Evolutionary conservation across 345 rosid species (phyloP).

Genomic region (Odontarrhena argentea): DNA sequence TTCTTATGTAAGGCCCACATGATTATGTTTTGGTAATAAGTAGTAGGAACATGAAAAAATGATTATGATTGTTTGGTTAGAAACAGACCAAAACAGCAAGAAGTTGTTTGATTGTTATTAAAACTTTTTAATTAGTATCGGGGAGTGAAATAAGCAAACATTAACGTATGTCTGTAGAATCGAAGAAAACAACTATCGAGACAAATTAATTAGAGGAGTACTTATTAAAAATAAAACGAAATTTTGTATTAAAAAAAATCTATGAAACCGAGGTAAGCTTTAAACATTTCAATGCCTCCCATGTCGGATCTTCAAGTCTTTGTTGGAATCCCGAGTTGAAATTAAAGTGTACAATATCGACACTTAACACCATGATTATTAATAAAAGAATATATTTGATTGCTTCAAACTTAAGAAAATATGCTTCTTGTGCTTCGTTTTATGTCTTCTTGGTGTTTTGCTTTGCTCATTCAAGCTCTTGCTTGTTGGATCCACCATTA

Average conservation of each 20-base stretch:
- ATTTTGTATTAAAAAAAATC: background rate
- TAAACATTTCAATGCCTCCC: constrained; percentile 38
- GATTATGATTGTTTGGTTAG: constrained; percentile 41
- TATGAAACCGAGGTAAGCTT: constrained; percentile 34
- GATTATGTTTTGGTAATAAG: no score
- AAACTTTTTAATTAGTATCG: constrained; percentile 22
- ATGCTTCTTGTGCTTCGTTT: constrained; percentile 41
- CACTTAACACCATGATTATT: constrained; percentile 17
- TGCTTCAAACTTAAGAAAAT: constrained; percentile 41
- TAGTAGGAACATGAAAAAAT: constrained; percentile 15
- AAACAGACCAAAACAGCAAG: constrained; percentile 40
- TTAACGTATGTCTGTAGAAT: constrained; percentile 48
- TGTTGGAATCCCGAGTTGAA: constrained; percentile 37
- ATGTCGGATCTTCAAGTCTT: constrained; percentile 44
- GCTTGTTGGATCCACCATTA: constrained; percentile 38
- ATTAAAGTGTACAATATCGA: background rate
- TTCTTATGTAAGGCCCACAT: background rate
- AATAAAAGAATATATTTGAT: constrained; percentile 1
- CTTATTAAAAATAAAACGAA: constrained; percentile 2
- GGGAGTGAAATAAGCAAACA: constrained; percentile 46
- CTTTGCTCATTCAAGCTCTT: constrained; percentile 34
- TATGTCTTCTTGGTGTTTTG: constrained; percentile 37
- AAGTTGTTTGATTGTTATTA: constrained; percentile 22
- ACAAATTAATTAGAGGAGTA: constrained; percentile 23
- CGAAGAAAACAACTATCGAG: constrained; percentile 40